Evolutionary conservation across 1,139 yeast species (phyloP).

Genomic region (Williopsis jadinii): DNA sequence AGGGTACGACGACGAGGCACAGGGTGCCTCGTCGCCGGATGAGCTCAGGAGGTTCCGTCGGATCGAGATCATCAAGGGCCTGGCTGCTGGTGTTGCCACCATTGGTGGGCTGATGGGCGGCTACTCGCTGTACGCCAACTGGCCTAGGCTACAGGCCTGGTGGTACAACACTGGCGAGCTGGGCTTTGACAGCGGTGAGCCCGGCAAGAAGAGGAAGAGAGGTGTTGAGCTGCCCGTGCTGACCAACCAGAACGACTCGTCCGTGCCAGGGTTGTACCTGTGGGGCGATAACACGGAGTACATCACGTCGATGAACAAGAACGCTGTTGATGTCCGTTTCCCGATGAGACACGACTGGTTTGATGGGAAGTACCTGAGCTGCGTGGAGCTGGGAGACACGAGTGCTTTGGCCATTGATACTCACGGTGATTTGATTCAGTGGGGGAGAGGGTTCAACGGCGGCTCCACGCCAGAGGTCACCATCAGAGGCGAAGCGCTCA

Average conservation of each 20-base stretch:
- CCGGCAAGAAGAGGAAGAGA: conserved; percentile 11
- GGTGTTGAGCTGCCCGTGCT: conserved; percentile 21
- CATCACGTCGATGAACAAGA: conserved; percentile 31
- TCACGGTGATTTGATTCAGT: conserved; percentile 70
- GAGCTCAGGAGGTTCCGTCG: conserved; percentile 12
- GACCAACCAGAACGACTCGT: conserved; percentile 26
- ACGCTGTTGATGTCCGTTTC: conserved; percentile 31
- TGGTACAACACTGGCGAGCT: conserved; percentile 10
- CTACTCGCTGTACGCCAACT: conserved; percentile 11
- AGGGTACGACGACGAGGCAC: conserved; percentile 1
- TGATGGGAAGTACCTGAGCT: conserved; percentile 52
- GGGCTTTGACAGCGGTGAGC: conserved; percentile 1
- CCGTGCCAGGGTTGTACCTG: conserved; percentile 44
- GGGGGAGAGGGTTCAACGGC: conserved; percentile 39
- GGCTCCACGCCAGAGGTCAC: conserved; percentile 19
- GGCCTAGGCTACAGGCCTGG: conserved; percentile 14
- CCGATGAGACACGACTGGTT: conserved; percentile 62
- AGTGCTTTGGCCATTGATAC: conserved; percentile 59
- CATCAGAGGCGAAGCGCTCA: conserved; percentile 37
- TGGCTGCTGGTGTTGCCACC: conserved; percentile 12
- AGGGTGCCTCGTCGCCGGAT: conserved; percentile 8
- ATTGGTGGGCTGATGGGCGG: conserved; percentile 15
- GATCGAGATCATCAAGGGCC: conserved; percentile 15
- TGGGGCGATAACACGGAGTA: conserved; percentile 43
- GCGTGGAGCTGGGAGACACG: conserved; percentile 45